phyloP scores from a whole-genome alignment of 1,284 basidiomycete species.

The Microbotryum scabiosae region DNA sequence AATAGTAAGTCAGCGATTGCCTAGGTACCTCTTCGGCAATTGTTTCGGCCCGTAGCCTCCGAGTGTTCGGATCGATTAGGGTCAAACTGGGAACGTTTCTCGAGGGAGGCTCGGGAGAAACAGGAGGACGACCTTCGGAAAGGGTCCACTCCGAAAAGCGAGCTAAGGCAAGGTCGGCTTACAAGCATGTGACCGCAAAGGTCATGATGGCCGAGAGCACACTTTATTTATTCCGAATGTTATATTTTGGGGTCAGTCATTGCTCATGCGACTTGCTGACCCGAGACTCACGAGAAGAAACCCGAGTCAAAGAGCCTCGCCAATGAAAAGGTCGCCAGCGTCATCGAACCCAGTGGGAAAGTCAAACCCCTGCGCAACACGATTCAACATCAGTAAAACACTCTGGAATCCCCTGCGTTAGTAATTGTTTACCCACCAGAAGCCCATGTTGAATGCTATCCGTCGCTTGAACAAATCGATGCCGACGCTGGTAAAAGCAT shows the following conservation, averaged over 20 bases:
- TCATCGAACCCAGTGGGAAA: slow-evolving; percentile 33
- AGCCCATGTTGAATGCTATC: slow-evolving; percentile 31
- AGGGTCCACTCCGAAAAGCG: too few relatives aligned
- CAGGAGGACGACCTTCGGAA: slow-evolving; percentile 1
- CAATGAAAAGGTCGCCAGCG: slow-evolving; percentile 33
- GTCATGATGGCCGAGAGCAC: slow-evolving; percentile 28
- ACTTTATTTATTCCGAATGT: slow-evolving; percentile 14
- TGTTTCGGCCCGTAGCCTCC: too few relatives aligned
- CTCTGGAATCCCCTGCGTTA: neutral
- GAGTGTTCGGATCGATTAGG: too few relatives aligned
- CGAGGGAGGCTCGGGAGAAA: too few relatives aligned
- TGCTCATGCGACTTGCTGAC: neutral
- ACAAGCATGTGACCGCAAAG: slow-evolving; percentile 8
- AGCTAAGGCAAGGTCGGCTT: too few relatives aligned
- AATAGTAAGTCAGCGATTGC: too few relatives aligned
- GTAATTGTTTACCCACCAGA: slow-evolving; percentile 2
- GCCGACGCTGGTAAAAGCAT: slow-evolving; percentile 26
- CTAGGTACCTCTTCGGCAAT: too few relatives aligned
- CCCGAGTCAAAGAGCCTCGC: slow-evolving; percentile 29
- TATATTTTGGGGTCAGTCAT: slow-evolving; percentile 5
- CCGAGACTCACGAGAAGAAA: slow-evolving; percentile 31
- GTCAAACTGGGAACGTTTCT: too few relatives aligned
- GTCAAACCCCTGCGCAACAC: slow-evolving; percentile 11
- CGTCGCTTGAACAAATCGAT: slow-evolving; percentile 15
- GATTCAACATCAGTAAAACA: slow-evolving; percentile 4